These are phyloP conservation scores for Trichoderma koningiopsis DNA, from an alignment of 2,329 filamentous ascomycete genomes.

Conservation along the genomic window DNA sequence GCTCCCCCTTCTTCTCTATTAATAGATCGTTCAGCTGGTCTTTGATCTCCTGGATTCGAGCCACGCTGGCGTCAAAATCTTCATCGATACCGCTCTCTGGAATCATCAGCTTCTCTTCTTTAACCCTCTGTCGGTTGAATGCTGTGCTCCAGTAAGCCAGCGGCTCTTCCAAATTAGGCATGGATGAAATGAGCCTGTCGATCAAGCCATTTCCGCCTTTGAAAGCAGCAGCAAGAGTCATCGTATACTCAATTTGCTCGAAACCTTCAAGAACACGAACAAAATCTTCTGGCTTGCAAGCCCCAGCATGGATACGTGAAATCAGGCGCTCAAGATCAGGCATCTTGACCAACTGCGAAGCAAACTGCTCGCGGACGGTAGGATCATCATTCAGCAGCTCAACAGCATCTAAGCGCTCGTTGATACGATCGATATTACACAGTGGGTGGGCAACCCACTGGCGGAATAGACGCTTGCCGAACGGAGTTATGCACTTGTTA, in stretches of 20 bases:
- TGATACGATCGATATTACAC: slow-evolving; percentile 83
- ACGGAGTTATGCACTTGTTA: slow-evolving; percentile 93
- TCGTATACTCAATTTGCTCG: slow-evolving; percentile 95
- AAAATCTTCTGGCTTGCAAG: slow-evolving; percentile 90
- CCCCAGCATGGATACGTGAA: slow-evolving; percentile 88
- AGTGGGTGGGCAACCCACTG: slow-evolving; percentile 98
- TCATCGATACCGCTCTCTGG: slow-evolving; percentile 86
- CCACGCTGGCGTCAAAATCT: slow-evolving; percentile 85
- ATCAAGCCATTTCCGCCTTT: slow-evolving; percentile 81
- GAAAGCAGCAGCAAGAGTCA: slow-evolving; percentile 74
- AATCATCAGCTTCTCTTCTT: slow-evolving; percentile 77
- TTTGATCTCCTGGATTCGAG: slow-evolving; percentile 74
- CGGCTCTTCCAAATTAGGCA: slow-evolving; percentile 79
- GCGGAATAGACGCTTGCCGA: slow-evolving; percentile 92
- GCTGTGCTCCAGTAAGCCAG: slow-evolving; percentile 87
- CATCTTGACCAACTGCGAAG: slow-evolving; percentile 83
- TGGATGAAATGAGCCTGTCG: slow-evolving; percentile 76
- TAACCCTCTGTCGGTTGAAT: slow-evolving; percentile 81
- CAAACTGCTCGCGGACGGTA: slow-evolving; percentile 81
- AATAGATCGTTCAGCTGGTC: slow-evolving; percentile 71
- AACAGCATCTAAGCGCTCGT: slow-evolving; percentile 90
- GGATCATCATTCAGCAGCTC: slow-evolving; percentile 87
- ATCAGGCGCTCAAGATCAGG: slow-evolving; percentile 93
- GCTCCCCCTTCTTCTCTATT: slow-evolving; percentile 67
- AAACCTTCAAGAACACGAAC: slow-evolving; percentile 92